Evolutionary conservation across 2,329 filamentous ascomycete genomes (phyloP).

Genomic region (Colletotrichum cereale): DNA sequence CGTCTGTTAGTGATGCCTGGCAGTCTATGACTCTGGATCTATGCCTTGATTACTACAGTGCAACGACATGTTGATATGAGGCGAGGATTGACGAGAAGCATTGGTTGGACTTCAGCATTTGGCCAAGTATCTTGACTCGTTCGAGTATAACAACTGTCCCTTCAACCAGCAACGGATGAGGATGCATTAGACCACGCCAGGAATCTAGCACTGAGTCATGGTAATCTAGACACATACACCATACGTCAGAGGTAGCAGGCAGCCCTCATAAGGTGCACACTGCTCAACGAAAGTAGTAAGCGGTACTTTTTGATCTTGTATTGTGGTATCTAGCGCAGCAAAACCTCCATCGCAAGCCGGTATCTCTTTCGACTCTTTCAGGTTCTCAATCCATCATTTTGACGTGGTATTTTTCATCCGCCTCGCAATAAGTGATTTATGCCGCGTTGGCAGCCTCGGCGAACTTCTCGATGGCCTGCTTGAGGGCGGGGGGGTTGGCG

Average conservation of each 20-base stretch:
- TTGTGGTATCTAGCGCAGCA: conserved; percentile 22
- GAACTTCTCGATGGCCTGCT: conserved; percentile 55
- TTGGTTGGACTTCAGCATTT: background rate
- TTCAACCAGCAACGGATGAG: background rate
- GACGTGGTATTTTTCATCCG: background rate
- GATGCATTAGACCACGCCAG: background rate
- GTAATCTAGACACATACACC: rapidly evolving
- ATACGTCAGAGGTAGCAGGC: too few species aligned
- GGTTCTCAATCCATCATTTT: background rate
- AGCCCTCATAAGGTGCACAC: background rate
- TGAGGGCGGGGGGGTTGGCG: conserved; percentile 80
- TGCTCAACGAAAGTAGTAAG: background rate
- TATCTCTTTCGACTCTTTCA: background rate
- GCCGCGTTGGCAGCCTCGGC: conserved; percentile 2
- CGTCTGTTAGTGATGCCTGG: background rate
- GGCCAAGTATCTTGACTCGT: background rate
- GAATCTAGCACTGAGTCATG: too few species aligned
- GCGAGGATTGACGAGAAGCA: background rate
- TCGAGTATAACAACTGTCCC: background rate
- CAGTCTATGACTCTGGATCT: background rate
- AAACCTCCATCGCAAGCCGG: background rate
- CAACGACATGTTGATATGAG: background rate
- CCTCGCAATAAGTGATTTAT: background rate
- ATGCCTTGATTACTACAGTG: background rate
- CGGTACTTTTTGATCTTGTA: background rate